Percentiles rank a stretch among this genome's conserved stretches.
Evolutionary conservation across 2,329 filamentous ascomycete species (phyloP).

Genomic region (Aotearoamyces nothofagi): DNA sequence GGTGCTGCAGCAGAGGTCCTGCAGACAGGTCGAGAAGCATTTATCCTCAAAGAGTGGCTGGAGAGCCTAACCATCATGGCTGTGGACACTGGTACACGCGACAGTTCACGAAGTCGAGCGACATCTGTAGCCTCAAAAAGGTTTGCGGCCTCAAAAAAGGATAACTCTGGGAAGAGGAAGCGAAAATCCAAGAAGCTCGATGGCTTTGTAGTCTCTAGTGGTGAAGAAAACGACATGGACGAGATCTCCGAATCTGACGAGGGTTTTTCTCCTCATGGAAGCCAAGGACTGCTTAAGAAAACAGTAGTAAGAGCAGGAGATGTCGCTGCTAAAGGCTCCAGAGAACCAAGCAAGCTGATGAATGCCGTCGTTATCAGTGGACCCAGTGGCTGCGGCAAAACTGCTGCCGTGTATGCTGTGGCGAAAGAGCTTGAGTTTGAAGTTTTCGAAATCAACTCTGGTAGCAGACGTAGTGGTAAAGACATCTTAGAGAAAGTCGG

Average conservation of each 20-base stretch:
- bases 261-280: constrained; percentile 20
- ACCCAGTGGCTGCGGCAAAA: constrained; percentile 82
- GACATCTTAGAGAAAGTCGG: constrained; percentile 87
- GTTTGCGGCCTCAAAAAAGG: constrained; percentile 16
- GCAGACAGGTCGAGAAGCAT: constrained; percentile 55
- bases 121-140: constrained; percentile 7
- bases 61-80: constrained; percentile 59
- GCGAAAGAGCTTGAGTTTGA: constrained; percentile 87
- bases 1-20: constrained; percentile 53
- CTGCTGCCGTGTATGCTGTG: constrained; percentile 78
- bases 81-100: constrained; percentile 49
- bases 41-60: constrained; percentile 69
- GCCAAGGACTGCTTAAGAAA: constrained; percentile 28
- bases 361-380: constrained; percentile 85
- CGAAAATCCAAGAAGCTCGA: constrained; percentile 54
- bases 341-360: constrained; percentile 33
- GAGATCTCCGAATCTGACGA: constrained; percentile 49
- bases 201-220: constrained; percentile 65
- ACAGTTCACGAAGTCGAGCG: constrained; percentile 10
- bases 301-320: constrained; percentile 35
- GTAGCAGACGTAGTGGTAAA: constrained; percentile 69
- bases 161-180: constrained; percentile 43
- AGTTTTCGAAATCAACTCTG: constrained; percentile 85
- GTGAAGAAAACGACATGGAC: constrained; percentile 58
- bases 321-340: constrained; percentile 21